Conservation (phyloP, 1,284 basidiomycete species). For the Exobasidium cylindrosporum region DNA sequence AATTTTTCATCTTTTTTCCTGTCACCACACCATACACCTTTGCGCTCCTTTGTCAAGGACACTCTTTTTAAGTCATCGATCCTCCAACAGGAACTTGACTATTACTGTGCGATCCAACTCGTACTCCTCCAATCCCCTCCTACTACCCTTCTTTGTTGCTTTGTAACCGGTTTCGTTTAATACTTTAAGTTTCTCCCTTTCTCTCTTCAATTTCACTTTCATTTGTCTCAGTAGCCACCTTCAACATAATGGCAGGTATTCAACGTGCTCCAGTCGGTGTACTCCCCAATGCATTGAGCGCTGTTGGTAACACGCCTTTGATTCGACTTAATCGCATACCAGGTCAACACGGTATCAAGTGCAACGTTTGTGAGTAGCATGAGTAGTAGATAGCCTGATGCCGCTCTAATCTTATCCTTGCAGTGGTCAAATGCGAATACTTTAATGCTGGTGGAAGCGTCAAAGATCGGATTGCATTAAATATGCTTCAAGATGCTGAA, state of each 20-base stretch:
- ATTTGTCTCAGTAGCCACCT: neutral
- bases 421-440: constrained; percentile 87
- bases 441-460: constrained; percentile 88
- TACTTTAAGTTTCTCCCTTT: neutral
- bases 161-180: neutral
- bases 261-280: constrained; percentile 9
- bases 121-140: constrained; percentile 1
- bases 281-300: constrained; percentile 65
- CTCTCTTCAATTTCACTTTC: neutral
- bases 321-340: constrained; percentile 80
- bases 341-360: constrained; percentile 71
- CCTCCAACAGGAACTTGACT: neutral
- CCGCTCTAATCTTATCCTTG: constrained; percentile 1
- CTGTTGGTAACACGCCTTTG: constrained; percentile 86
- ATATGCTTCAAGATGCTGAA: constrained; percentile 94
- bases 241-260: neutral
- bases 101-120: no score
- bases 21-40: no score
- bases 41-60: no score
- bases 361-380: constrained; percentile 75
- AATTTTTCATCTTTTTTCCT: no score
- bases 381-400: neutral
- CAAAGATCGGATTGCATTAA: constrained; percentile 80
- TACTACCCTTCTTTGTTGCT: neutral
- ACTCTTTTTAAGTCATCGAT: no score